These are phyloP conservation scores for Magnolia kwangsiensis DNA, from an alignment of 164 flowering plant genomes.

Conservation along the genomic window DNA sequence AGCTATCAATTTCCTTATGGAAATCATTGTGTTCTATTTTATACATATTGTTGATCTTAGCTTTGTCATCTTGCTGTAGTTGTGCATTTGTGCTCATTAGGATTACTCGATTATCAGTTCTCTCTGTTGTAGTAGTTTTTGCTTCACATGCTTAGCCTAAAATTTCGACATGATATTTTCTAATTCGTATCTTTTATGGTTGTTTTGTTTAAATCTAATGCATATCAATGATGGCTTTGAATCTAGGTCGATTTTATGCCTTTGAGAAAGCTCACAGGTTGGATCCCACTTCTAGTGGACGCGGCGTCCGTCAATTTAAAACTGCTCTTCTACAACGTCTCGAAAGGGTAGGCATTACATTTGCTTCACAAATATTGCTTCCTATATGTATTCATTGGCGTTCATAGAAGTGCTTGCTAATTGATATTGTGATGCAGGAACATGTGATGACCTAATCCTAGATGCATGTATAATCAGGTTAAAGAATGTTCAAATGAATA, in stretches of 20 bases:
- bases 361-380: neutral
- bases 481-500: too few relatives aligned
- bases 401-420: neutral
- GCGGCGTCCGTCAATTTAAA: slow-evolving; percentile 97
- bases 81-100: neutral
- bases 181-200: neutral
- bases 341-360: slow-evolving; percentile 59
- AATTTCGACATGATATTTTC: neutral
- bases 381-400: neutral
- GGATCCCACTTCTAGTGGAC: slow-evolving; percentile 97
- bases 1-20: too few relatives aligned
- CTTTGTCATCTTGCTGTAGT: neutral
- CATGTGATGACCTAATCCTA: too few relatives aligned
- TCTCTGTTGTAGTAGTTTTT: neutral
- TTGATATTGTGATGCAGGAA: neutral
- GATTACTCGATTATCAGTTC: neutral
- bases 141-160: neutral
- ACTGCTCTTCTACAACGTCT: slow-evolving; percentile 95
- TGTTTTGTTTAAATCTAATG: neutral
- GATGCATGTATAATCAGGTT: too few relatives aligned
- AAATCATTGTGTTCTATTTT: too few relatives aligned
- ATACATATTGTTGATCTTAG: neutral
- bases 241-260: slow-evolving; percentile 93
- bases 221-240: neutral
- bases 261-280: slow-evolving; percentile 97